These are phyloP conservation scores for Penicillium sp. DNA, from an alignment of 2,329 filamentous ascomycete genomes.

Conservation along the genomic window DNA sequence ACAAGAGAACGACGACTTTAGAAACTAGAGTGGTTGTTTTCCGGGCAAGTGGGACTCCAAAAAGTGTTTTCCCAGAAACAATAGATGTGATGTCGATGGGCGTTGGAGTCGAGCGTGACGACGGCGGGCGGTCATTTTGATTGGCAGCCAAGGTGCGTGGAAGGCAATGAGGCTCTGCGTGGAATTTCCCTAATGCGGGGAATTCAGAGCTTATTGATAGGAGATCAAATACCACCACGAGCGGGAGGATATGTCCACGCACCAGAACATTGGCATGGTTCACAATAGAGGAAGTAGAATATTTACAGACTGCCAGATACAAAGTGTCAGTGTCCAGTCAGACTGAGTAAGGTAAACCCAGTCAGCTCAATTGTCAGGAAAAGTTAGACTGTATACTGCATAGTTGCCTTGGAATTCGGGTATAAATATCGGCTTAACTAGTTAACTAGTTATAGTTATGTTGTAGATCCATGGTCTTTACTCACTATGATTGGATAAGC, in stretches of 20 bases:
- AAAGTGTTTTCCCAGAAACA: background rate
- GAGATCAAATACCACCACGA: background rate
- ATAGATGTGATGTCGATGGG: conserved; percentile 1
- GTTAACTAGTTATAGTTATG: too few relatives aligned
- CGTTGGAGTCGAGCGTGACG: conserved; percentile 7
- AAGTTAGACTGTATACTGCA: background rate
- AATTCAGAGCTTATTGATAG: background rate
- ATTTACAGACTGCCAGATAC: background rate
- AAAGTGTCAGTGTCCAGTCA: background rate
- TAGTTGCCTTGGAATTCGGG: background rate
- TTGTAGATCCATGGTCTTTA: too few relatives aligned
- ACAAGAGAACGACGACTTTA: rapidly evolving
- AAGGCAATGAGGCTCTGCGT: background rate
- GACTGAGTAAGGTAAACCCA: background rate
- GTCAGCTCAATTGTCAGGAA: background rate
- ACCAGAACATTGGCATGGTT: background rate
- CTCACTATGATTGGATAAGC: background rate
- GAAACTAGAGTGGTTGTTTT: background rate
- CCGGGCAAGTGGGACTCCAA: background rate
- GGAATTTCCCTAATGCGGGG: background rate
- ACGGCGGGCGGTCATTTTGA: background rate
- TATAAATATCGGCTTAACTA: background rate
- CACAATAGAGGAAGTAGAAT: background rate
- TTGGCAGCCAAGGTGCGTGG: conserved; percentile 8
- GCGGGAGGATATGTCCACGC: background rate